Conservation (phyloP, 1,139 yeast species). For the Sugiyamaella novakii region DNA sequence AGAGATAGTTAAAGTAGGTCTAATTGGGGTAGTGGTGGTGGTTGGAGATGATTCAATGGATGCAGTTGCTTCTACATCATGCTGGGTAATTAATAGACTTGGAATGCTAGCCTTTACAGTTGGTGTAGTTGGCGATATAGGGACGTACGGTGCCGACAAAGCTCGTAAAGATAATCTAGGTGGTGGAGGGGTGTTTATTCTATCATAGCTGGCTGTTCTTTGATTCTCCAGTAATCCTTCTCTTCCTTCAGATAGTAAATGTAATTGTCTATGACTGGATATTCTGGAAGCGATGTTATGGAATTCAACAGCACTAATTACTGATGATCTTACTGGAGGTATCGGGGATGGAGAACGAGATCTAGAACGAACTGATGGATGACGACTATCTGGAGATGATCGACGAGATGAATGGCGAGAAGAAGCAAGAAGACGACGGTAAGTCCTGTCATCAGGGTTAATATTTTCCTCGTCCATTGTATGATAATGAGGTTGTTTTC, state of each 20-base stretch:
- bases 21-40: neutral
- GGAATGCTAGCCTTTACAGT: neutral
- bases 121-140: neutral
- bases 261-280: constrained; percentile 17
- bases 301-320: constrained; percentile 49
- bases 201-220: constrained; percentile 10
- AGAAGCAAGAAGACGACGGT: neutral
- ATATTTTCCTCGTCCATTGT: neutral
- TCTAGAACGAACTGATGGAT: constrained; percentile 2
- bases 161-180: constrained; percentile 2
- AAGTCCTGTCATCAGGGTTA: neutral
- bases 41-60: neutral
- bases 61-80: neutral
- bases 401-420: neutral
- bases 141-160: neutral
- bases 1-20: neutral
- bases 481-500: constrained; percentile 11
- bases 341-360: constrained; percentile 17
- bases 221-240: constrained; percentile 12
- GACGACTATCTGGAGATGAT: constrained; percentile 1
- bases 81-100: neutral
- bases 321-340: constrained; percentile 47
- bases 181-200: neutral
- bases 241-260: neutral
- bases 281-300: constrained; percentile 34